Conservation (phyloP, 345 rosid genomes). For the Salix brachista region DNA sequence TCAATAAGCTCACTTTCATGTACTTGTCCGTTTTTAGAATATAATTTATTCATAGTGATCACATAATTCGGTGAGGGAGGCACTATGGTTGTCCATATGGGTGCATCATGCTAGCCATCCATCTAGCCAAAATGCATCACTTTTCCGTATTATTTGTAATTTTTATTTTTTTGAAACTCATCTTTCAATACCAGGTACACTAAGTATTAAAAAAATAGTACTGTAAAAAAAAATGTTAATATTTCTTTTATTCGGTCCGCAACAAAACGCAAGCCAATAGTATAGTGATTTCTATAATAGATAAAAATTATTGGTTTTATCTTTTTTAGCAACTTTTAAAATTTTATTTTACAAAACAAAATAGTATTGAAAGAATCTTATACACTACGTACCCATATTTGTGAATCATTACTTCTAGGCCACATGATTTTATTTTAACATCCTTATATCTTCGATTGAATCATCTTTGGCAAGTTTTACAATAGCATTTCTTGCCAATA, state of each 20-base stretch:
- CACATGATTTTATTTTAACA: neutral
- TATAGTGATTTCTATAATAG: too few species aligned
- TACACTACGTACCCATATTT: neutral
- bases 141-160: neutral
- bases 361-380: neutral
- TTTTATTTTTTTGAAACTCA: too few species aligned
- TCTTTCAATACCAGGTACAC: too few species aligned
- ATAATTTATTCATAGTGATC: neutral
- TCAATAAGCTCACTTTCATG: neutral
- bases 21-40: neutral
- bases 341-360: too few species aligned
- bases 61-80: neutral
- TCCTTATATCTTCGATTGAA: neutral
- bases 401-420: neutral
- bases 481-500: constrained; percentile 1
- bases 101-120: neutral
- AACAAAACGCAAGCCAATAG: too few species aligned
- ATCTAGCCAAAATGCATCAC: neutral
- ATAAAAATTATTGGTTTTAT: too few species aligned
- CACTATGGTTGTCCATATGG: neutral
- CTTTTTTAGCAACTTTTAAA: too few species aligned
- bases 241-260: too few species aligned
- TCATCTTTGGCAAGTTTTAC: neutral
- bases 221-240: too few species aligned
- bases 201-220: too few species aligned